Evolutionary conservation across 352 stramenopile species (phyloP).

Genomic region (Phytophthora capsici): DNA sequence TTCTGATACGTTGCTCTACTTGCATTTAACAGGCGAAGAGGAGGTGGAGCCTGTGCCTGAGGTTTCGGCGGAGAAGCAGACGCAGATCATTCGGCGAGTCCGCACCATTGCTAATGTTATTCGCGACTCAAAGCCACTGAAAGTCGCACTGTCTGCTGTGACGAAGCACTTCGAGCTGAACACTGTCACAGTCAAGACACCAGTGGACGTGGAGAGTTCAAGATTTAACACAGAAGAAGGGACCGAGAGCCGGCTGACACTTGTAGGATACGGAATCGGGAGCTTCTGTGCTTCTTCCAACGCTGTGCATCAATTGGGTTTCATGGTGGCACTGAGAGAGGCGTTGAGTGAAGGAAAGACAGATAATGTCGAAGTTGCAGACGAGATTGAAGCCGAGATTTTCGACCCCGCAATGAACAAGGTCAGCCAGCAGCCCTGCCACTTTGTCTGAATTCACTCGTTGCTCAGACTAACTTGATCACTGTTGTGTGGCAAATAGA

Average conservation of each 20-base stretch:
- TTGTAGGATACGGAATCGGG: slow-evolving; percentile 78
- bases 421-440: slow-evolving; percentile 33
- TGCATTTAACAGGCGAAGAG: slow-evolving; percentile 27
- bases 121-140: slow-evolving; percentile 36
- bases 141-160: slow-evolving; percentile 32
- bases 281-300: slow-evolving; percentile 81
- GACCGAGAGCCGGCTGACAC: slow-evolving; percentile 7
- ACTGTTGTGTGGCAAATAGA: slow-evolving; percentile 36
- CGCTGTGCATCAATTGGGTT: slow-evolving; percentile 79
- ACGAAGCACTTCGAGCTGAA: slow-evolving; percentile 32
- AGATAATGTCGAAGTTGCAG: not conserved
- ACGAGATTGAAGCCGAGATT: slow-evolving; percentile 44
- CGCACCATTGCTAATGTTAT: slow-evolving; percentile 41
- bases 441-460: not conserved
- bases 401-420: slow-evolving; percentile 87
- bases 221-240: slow-evolving; percentile 5
- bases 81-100: slow-evolving; percentile 49
- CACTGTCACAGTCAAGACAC: slow-evolving; percentile 11
- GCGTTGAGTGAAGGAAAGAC: slow-evolving; percentile 15
- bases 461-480: not conserved
- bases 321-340: slow-evolving; percentile 52
- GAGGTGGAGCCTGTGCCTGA: slow-evolving; percentile 30
- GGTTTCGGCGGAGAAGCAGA: slow-evolving; percentile 44
- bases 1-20: not conserved
- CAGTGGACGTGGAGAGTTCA: slow-evolving; percentile 1